Evolutionary conservation across 2,329 filamentous ascomycete genomes (phyloP), one percentile per base, ranked within the genome.

Genomic region (Macrophomina tecta): DNA sequence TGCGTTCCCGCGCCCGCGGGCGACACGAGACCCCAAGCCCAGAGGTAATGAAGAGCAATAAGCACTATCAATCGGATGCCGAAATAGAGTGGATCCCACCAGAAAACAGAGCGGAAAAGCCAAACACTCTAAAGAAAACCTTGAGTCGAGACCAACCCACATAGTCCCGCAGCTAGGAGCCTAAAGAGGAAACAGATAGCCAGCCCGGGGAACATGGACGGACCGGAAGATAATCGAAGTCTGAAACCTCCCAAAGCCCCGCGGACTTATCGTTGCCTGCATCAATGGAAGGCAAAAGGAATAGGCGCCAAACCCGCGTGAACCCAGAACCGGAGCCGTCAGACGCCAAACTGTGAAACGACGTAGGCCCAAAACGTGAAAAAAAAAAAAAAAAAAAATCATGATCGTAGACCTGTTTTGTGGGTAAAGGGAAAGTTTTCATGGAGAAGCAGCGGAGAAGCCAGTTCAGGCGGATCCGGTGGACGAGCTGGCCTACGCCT

Each of bases 1-100:
- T 32, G 30, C 23, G 16, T 30, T 5, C 14, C 52, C 36, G 23
- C 36, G 36, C 36, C 36, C 36, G 11, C 36, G 42, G 4, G 28
- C 16, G 30, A 14, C 42, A 28, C 23, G 8, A 28, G n/a, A 16
- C 6, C 56, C 30, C 28, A 48, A n/a, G 14, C 30, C 6, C 7
- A 16, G 28, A 32, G 11, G 9, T 11, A 46, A 60, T n/a, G 14
- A n/a, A 45, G 16, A 45, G 30, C 16, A 42, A 14, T 34, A 60
- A 32, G 23, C 42, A 46, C n/a, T 49, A 61, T 42, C 36, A 62
- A 62, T 38, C 42, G n/a, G 49, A 45, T 61, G 46, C 56, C 42
- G 56, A 62, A 49, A 62, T 62, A 40, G 8, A 49, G 11, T 11
- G 23, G n/a, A 28, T 9, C 7, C 55, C 55, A 45, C 56, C 56